phyloP scores from a whole-genome alignment of 1,284 basidiomycete genomes.

The Vanrija pseudolonga region DNA sequence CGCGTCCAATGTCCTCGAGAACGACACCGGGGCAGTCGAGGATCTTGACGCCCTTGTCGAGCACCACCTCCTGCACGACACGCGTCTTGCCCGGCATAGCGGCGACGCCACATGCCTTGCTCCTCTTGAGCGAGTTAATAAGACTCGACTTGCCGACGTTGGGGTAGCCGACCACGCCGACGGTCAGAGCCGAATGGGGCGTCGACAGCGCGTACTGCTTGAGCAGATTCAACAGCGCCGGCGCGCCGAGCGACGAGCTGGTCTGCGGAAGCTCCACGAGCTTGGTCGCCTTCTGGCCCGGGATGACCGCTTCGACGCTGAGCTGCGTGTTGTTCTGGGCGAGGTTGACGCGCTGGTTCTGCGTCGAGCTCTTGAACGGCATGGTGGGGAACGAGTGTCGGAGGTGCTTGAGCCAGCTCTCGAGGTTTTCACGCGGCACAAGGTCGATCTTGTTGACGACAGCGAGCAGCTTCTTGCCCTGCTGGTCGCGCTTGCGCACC shows the following conservation, averaged over 20 bases:
- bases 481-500: conserved; percentile 71
- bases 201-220: conserved; percentile 80
- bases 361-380: conserved; percentile 85
- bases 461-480: conserved; percentile 83
- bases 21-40: conserved; percentile 97
- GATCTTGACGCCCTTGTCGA: conserved; percentile 88
- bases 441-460: conserved; percentile 93
- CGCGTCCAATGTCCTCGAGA: conserved; percentile 57
- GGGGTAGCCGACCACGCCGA: conserved; percentile 93
- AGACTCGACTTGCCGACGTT: conserved; percentile 96
- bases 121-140: conserved; percentile 90
- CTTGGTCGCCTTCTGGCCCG: conserved; percentile 45
- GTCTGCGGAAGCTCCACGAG: conserved; percentile 57
- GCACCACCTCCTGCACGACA: conserved; percentile 85
- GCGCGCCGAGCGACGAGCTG: conserved; percentile 58
- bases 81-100: conserved; percentile 93
- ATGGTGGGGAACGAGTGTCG: conserved; percentile 89
- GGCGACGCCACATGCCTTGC: conserved; percentile 84
- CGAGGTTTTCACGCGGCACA: conserved; percentile 81
- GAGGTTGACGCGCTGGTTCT: conserved; percentile 73
- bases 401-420: conserved; percentile 84
- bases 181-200: conserved; percentile 68
- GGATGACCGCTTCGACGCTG: conserved; percentile 30
- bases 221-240: conserved; percentile 72
- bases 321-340: conserved; percentile 50